Evolutionary conservation across 1,139 yeast genomes (phyloP).

Genomic region (Geotrichum cucujoidarum): DNA sequence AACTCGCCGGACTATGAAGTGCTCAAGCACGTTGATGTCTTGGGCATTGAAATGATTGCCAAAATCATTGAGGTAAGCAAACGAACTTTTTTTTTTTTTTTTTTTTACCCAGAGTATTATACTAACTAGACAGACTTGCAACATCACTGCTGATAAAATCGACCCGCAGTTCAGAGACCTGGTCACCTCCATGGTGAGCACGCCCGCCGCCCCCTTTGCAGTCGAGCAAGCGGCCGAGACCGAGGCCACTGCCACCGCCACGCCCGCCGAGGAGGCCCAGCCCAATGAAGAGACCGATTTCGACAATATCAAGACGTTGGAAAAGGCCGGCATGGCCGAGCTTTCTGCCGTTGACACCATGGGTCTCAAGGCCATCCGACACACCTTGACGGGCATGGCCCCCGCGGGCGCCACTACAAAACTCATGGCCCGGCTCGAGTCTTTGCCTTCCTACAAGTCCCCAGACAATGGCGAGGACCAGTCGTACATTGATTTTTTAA

Average conservation of each 20-base stretch:
- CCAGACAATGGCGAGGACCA: conserved; percentile 32
- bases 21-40: conserved; percentile 61
- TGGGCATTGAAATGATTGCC: conserved; percentile 61
- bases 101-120: conserved; percentile 21
- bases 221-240: neutral
- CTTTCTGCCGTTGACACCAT: conserved; percentile 69
- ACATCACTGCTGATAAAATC: conserved; percentile 35
- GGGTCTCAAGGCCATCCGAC: conserved; percentile 76
- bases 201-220: neutral
- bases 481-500: conserved; percentile 56
- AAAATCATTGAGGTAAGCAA: conserved; percentile 38
- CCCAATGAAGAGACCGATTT: conserved; percentile 8
- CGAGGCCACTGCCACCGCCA: neutral
- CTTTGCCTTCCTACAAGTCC: conserved; percentile 35
- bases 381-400: conserved; percentile 63
- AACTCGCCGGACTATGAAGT: conserved; percentile 34
- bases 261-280: too few species aligned
- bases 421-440: conserved; percentile 26
- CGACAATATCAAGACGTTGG: conserved; percentile 33
- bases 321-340: conserved; percentile 51
- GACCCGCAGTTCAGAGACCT: conserved; percentile 39
- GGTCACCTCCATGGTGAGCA: conserved; percentile 27
- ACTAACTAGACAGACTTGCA: conserved; percentile 23
- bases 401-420: conserved; percentile 25
- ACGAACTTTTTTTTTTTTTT: neutral